These are phyloP conservation scores for Nemania abortiva DNA, from an alignment of 2,329 filamentous ascomycete genomes.

Conservation along the genomic window DNA sequence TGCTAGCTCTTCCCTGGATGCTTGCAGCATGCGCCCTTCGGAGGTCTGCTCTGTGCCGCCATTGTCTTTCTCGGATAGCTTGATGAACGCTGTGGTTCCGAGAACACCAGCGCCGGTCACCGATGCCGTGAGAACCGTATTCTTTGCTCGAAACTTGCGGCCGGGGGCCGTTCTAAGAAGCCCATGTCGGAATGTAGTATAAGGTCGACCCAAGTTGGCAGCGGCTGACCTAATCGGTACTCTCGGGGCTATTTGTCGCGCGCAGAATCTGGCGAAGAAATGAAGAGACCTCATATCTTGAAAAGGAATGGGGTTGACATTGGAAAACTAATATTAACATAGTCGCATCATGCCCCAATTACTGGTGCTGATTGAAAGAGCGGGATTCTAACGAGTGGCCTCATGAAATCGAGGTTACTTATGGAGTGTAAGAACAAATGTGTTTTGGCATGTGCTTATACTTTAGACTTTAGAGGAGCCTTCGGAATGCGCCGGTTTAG, in stretches of 20 bases:
- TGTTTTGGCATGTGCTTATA: background rate
- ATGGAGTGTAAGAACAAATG: background rate
- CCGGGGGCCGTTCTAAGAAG: conserved; percentile 28
- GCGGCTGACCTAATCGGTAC: conserved; percentile 34
- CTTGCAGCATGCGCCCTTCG: conserved; percentile 88
- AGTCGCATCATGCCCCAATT: conserved; percentile 24
- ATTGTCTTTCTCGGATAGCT: conserved; percentile 68
- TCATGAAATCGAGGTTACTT: conserved; percentile 6
- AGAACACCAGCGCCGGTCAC: conserved; percentile 56
- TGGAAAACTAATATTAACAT: conserved; percentile 29
- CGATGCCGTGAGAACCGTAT: conserved; percentile 55
- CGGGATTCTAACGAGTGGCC: background rate
- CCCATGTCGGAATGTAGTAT: conserved; percentile 40
- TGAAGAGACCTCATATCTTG: conserved; percentile 61
- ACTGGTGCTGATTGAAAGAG: background rate
- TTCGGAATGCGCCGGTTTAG: conserved; percentile 28
- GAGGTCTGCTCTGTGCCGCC: conserved; percentile 69
- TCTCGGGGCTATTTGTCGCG: conserved; percentile 51
- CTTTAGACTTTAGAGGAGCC: conserved; percentile 3
- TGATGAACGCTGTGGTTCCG: conserved; percentile 68
- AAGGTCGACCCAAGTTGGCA: conserved; percentile 37
- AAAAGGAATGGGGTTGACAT: conserved; percentile 21
- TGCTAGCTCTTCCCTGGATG: conserved; percentile 80
- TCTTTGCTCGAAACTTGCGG: conserved; percentile 39
- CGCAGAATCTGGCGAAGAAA: conserved; percentile 59